These are phyloP conservation scores for Austropuccinia psidii DNA, from an alignment of 1,284 basidiomycete species.

Conservation along the genomic window DNA sequence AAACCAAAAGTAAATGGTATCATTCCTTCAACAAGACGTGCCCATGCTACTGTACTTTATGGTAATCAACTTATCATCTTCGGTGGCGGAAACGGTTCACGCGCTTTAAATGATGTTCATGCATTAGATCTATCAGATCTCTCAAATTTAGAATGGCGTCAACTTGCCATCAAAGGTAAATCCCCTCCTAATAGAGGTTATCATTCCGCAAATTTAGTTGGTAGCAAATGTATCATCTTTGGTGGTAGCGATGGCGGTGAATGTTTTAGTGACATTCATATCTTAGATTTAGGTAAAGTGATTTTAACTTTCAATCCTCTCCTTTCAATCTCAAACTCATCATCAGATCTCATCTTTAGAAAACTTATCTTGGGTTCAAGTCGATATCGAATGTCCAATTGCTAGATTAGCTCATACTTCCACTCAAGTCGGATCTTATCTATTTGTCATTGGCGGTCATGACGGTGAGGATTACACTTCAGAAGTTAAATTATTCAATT, in stretches of 20 bases:
- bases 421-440: slow-evolving; percentile 39
- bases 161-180: slow-evolving; percentile 37
- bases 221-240: slow-evolving; percentile 32
- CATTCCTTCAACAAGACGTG: slow-evolving; percentile 39
- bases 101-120: slow-evolving; percentile 40
- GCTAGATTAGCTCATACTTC: slow-evolving; percentile 40
- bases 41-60: slow-evolving; percentile 41
- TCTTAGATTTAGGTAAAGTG: slow-evolving; percentile 24
- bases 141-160: slow-evolving; percentile 36
- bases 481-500: slow-evolving; percentile 39
- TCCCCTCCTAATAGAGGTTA: slow-evolving; percentile 40
- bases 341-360: slow-evolving; percentile 26
- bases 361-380: slow-evolving; percentile 39
- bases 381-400: slow-evolving; percentile 38
- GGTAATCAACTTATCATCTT: slow-evolving; percentile 39
- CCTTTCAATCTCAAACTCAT: background rate
- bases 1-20: slow-evolving; percentile 37
- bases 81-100: slow-evolving; percentile 42
- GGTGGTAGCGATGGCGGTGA: slow-evolving; percentile 33
- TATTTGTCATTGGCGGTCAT: slow-evolving; percentile 42
- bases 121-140: slow-evolving; percentile 39
- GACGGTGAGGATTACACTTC: slow-evolving; percentile 41
- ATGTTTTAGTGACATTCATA: slow-evolving; percentile 36
- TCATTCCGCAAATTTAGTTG: slow-evolving; percentile 36
- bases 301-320: background rate